phyloP scores from a whole-genome alignment of 352 stramenopile species.

The Phytophthora vignae region DNA sequence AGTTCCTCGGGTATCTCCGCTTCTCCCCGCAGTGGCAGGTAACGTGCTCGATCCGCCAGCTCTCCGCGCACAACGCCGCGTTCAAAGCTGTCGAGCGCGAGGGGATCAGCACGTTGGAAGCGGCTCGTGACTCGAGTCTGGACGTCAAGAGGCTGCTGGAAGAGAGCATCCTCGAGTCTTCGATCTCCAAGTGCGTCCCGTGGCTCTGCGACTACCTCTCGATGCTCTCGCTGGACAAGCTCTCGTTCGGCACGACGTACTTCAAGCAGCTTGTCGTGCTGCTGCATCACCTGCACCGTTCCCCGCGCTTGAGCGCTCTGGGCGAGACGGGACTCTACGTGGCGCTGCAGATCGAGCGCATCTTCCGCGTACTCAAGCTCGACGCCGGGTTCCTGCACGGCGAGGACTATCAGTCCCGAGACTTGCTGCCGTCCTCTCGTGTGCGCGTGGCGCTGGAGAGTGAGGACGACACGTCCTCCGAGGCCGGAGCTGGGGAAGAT shows the following conservation, averaged over 20 bases:
- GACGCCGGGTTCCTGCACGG: slow-evolving; percentile 29
- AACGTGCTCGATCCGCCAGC: slow-evolving; percentile 38
- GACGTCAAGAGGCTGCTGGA: slow-evolving; percentile 59
- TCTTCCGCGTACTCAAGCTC: slow-evolving; percentile 56
- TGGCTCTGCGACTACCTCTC: slow-evolving; percentile 74
- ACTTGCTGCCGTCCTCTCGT: slow-evolving; percentile 25
- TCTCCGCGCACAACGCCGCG: slow-evolving; percentile 53
- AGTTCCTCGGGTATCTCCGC: slow-evolving; percentile 72
- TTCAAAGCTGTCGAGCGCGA: slow-evolving; percentile 61
- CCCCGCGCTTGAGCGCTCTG: slow-evolving; percentile 45
- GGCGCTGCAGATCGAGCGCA: slow-evolving; percentile 65
- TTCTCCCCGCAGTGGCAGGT: slow-evolving; percentile 73
- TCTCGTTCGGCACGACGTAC: slow-evolving; percentile 59
- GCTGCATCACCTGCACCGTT: slow-evolving; percentile 56
- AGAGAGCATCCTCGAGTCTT: slow-evolving; percentile 46
- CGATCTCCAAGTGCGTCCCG: slow-evolving; percentile 65
- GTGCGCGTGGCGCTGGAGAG: slow-evolving; percentile 25
- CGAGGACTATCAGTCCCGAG: slow-evolving; percentile 17
- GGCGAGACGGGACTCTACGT: slow-evolving; percentile 68
- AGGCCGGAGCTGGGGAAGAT: slow-evolving; percentile 41
- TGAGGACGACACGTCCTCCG: slow-evolving; percentile 2
- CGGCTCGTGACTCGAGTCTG: slow-evolving; percentile 36
- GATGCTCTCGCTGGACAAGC: slow-evolving; percentile 63
- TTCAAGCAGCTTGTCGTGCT: slow-evolving; percentile 58
- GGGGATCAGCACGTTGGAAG: slow-evolving; percentile 58